These are phyloP conservation scores for Keithomyces neogunnii DNA, from an alignment of 2,329 filamentous ascomycete species.

Conservation along the genomic window DNA sequence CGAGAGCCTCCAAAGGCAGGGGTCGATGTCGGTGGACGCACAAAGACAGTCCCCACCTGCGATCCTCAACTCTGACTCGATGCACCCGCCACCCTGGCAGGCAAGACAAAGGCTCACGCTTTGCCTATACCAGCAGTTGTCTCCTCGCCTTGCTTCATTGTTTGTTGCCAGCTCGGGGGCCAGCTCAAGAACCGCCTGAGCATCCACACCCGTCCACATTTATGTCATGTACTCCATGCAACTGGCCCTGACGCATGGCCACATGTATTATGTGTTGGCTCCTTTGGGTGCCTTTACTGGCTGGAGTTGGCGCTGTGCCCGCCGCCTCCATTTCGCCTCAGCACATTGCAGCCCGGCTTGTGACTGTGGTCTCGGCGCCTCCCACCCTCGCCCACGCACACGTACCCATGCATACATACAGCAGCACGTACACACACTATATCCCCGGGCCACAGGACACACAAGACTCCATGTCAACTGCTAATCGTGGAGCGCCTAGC, in stretches of 20 bases:
- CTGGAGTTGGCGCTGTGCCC: neutral
- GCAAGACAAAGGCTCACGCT: slow-evolving; percentile 6
- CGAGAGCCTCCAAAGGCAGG: neutral
- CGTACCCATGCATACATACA: neutral
- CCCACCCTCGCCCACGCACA: neutral
- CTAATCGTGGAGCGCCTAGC: too few relatives aligned
- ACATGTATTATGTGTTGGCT: slow-evolving; percentile 1
- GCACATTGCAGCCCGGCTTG: neutral
- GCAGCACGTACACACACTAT: neutral
- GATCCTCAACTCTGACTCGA: neutral
- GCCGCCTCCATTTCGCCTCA: slow-evolving; percentile 3
- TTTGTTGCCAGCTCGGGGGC: slow-evolving; percentile 1
- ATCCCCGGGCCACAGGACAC: neutral
- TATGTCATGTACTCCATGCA: neutral
- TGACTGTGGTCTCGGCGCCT: too few relatives aligned
- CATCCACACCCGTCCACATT: neutral
- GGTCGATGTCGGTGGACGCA: neutral
- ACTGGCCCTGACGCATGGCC: slow-evolving; percentile 4
- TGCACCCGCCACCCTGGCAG: slow-evolving; percentile 6
- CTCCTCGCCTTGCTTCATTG: slow-evolving; percentile 6
- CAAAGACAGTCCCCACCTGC: neutral
- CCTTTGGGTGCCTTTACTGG: neutral
- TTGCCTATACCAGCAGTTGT: slow-evolving; percentile 5
- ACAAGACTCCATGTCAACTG: neutral
- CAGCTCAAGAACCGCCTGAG: slow-evolving; percentile 1